Conservation (phyloP, 495 filamentous ascomycete genomes). For the Zalerion maritima region DNA sequence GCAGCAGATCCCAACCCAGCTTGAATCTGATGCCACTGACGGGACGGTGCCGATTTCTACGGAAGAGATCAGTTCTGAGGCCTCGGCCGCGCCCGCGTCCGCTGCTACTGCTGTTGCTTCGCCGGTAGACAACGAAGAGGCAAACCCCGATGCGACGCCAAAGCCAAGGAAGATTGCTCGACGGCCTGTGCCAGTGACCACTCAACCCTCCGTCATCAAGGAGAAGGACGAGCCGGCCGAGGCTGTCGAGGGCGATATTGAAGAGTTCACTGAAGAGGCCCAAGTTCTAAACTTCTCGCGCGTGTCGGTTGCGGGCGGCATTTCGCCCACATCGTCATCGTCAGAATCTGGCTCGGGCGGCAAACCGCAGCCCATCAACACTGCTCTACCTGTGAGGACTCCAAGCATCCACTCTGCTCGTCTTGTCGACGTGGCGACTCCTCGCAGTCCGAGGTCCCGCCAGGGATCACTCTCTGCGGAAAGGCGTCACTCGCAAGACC, state of each 20-base stretch:
- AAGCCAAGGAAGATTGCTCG: too few species aligned
- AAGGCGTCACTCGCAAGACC: too few species aligned
- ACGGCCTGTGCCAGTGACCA: too few species aligned
- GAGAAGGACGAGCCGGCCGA: conserved; percentile 15
- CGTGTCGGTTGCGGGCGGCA: conserved; percentile 35
- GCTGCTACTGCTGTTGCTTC: neutral
- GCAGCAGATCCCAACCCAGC: conserved; percentile 1
- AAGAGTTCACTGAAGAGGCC: conserved; percentile 34
- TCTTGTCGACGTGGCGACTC: conserved; percentile 36
- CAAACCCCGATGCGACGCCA: neutral
- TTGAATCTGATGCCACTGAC: neutral
- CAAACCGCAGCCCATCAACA: conserved; percentile 22
- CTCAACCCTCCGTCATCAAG: too few species aligned
- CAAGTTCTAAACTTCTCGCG: conserved; percentile 39
- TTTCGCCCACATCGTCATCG: conserved; percentile 26
- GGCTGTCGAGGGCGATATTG: conserved; percentile 21
- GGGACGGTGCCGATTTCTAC: conserved; percentile 9
- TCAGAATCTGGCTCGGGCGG: too few species aligned
- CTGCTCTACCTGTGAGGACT: conserved; percentile 24
- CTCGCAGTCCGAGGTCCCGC: conserved; percentile 30
- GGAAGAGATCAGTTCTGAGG: conserved; percentile 7
- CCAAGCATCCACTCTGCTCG: conserved; percentile 37
- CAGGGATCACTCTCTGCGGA: too few species aligned
- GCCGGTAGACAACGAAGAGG: neutral
- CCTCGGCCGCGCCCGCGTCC: conserved; percentile 3